phyloP scores from a whole-genome alignment of 1,284 basidiomycete species.

The Melampsora abietis-canadensis region DNA sequence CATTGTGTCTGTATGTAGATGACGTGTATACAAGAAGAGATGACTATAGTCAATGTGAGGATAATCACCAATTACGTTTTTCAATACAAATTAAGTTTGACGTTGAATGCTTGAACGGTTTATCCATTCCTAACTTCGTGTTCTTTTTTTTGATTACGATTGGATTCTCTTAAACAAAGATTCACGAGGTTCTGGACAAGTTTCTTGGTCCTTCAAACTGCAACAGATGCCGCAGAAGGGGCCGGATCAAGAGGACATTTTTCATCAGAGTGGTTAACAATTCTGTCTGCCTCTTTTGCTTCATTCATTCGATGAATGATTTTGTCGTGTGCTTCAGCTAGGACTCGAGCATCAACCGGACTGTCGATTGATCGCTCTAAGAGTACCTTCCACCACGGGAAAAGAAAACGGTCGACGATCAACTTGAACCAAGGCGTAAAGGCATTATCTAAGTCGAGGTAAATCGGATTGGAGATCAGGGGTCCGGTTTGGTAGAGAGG shows the following conservation, averaged over 20 bases:
- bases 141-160: too few relatives aligned
- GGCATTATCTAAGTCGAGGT: conserved; percentile 63
- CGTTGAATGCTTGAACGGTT: too few relatives aligned
- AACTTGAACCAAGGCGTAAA: conserved; percentile 99
- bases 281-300: not conserved
- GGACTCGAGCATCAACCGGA: conserved; percentile 15
- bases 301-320: conserved; percentile 35
- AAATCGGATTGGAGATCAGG: not conserved
- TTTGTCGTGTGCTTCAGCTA: conserved; percentile 15
- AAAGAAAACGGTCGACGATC: conserved; percentile 92
- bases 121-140: too few relatives aligned
- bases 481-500: not conserved
- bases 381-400: conserved; percentile 97
- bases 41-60: too few relatives aligned
- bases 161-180: too few relatives aligned
- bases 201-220: not conserved
- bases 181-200: too few relatives aligned
- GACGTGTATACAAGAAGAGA: too few relatives aligned
- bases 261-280: not conserved
- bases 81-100: too few relatives aligned
- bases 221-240: not conserved
- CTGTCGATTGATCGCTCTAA: conserved; percentile 58
- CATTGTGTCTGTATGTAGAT: too few relatives aligned
- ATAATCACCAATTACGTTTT: too few relatives aligned
- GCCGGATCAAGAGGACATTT: not conserved